Base-by-base conservation (phyloP, 805 yeast species). In the Wickerhamomyces chambardii region DNA sequence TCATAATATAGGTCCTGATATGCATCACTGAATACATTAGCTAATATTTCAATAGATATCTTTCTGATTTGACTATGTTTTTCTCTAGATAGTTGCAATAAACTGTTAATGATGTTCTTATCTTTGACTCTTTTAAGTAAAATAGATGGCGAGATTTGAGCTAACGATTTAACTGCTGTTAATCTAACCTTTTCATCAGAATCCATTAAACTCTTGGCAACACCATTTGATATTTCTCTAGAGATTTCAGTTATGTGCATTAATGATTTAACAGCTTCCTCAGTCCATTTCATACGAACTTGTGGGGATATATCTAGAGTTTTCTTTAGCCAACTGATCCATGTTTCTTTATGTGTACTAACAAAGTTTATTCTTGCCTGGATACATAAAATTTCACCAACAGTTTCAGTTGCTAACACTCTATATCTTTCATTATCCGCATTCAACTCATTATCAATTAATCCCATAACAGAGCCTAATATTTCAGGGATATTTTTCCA, bases 401-500 rank as follows among this genome's bases (percentile, higher is more conserved):
- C 69, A 0, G 92, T 73, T 30, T 72, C 72, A 0, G 94, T 82
- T 0, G 95, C 87, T 35, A 81, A 55, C 0, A 67, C 51, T 42
- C 96, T 68, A 15, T 83, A 64, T 14, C 63, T 55, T 22, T 73
- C 75, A 43, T 77, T 72, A 29, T 80, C 84, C 0, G 95, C 85
- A 38, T 75, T 75, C 29, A 87, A 59, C 44, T 87, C 95, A 47
- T 84, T 86, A 44, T 84, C 84, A 4, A 87, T 61, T 34, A 84
- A 69, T 0, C 95, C 92, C 66, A 84, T 73, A 0, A 83, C 81
- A 1, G 92, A 74, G 4, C 73, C 67, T 10, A 84, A 62, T 16
- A 84, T 59, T 32, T 82, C 92, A 0, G 96, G 96, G 0, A 77
- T 78, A 34, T 73, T 67, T 45, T 66, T 73, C 95, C 96, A 89